A percentile compares a stretch with the other conserved stretches of the same genome.
These are phyloP conservation scores for Penicillium malachiteum DNA, from an alignment of 495 filamentous ascomycete genomes.

Conservation along the genomic window DNA sequence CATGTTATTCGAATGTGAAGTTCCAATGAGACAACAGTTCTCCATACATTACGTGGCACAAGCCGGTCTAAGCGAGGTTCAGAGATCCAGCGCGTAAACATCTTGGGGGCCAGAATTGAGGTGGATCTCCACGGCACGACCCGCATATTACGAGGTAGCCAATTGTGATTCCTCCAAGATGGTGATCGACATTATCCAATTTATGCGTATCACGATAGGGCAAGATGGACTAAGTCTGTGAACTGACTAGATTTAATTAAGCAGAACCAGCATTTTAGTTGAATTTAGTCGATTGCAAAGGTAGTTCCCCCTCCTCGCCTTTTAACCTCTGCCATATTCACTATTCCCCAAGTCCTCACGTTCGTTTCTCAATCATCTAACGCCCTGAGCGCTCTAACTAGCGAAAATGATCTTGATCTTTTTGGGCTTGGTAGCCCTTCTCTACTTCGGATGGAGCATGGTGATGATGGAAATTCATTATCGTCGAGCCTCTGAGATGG, in stretches of 20 bases:
- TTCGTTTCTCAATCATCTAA: not conserved
- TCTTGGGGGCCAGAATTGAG: too few species aligned
- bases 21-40: too few species aligned
- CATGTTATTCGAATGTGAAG: too few species aligned
- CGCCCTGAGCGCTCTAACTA: not conserved
- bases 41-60: too few species aligned
- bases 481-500: not conserved
- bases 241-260: not conserved
- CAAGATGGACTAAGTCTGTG: not conserved
- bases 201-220: not conserved
- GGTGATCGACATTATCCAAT: not conserved
- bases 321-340: not conserved
- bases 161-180: not conserved
- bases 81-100: too few species aligned
- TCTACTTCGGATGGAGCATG: not conserved
- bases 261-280: not conserved
- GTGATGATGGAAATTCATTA: constrained; percentile 1
- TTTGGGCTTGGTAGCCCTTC: not conserved
- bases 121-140: too few species aligned
- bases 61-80: too few species aligned
- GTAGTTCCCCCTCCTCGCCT: not conserved
- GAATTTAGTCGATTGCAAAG: not conserved
- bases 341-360: not conserved
- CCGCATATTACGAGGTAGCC: too few species aligned
- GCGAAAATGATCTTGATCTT: not conserved